A percentile compares a stretch with the other conserved stretches of the same genome.
Conservation (phyloP, 257 asterid genomes). For the Jaltomata sinuosa region DNA sequence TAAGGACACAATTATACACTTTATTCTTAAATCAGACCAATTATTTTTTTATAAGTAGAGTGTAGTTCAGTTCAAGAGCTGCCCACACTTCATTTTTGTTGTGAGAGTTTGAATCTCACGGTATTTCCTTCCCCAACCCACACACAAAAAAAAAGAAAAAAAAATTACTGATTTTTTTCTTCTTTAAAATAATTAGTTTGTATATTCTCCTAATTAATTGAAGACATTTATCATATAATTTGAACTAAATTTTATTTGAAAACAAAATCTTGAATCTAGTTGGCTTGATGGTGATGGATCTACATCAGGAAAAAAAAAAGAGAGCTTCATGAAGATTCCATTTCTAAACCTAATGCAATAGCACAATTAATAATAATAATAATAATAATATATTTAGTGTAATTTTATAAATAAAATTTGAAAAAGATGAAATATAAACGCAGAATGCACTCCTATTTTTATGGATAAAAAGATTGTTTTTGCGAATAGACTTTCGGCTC, state of each 20-base stretch:
- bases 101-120: too few species aligned
- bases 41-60: not conserved
- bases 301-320: not conserved
- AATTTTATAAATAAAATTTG: not conserved
- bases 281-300: not conserved
- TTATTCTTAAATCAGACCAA: not conserved
- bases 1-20: not conserved
- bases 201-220: not conserved
- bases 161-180: too few species aligned
- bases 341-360: not conserved
- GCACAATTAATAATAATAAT: not conserved
- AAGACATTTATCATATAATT: not conserved
- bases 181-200: not conserved
- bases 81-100: too few species aligned
- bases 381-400: not conserved
- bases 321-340: not conserved
- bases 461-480: too few species aligned
- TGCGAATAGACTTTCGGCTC: too few species aligned
- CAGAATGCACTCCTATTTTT: not conserved
- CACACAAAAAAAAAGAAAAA: too few species aligned
- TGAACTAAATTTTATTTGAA: not conserved
- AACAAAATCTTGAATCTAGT: not conserved
- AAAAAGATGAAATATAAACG: rapidly evolving
- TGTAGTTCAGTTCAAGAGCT: not conserved
- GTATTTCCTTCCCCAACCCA: too few species aligned